These are phyloP conservation scores for Amanita thiersii DNA, from an alignment of 768 basidiomycete genomes.

Conservation along the genomic window DNA sequence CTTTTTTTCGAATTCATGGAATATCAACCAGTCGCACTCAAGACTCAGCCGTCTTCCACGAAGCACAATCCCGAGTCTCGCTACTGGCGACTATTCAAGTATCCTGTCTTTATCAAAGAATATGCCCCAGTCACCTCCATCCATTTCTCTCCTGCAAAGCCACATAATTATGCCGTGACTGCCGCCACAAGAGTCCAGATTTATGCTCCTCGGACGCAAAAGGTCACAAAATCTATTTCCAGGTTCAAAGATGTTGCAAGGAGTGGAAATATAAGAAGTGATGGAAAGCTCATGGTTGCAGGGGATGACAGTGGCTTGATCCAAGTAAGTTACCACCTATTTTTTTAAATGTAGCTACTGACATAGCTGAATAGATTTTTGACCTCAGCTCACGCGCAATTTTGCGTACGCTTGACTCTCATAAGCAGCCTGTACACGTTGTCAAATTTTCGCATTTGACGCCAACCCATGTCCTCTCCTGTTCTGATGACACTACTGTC, in stretches of 20 bases:
- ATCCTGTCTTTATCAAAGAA: slow-evolving; percentile 94
- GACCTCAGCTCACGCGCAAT: slow-evolving; percentile 92
- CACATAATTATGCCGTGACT: slow-evolving; percentile 93
- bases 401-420: slow-evolving; percentile 83
- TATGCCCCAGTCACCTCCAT: slow-evolving; percentile 93
- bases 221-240: slow-evolving; percentile 92
- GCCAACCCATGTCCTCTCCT: slow-evolving; percentile 83
- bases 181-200: slow-evolving; percentile 91
- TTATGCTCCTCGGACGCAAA: slow-evolving; percentile 94
- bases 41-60: slow-evolving; percentile 46
- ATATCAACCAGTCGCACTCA: slow-evolving; percentile 72
- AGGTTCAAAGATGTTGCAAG: slow-evolving; percentile 95
- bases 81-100: slow-evolving; percentile 82
- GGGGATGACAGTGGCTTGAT: slow-evolving; percentile 92
- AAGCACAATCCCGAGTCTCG: slow-evolving; percentile 70
- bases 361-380: slow-evolving; percentile 54
- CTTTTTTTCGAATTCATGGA: slow-evolving; percentile 43
- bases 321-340: slow-evolving; percentile 36
- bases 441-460: slow-evolving; percentile 81
- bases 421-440: slow-evolving; percentile 95
- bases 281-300: slow-evolving; percentile 92
- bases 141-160: slow-evolving; percentile 81
- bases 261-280: slow-evolving; percentile 79
- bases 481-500: slow-evolving; percentile 93
- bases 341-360: background rate